These are phyloP conservation scores for Eragrostis nindensis DNA, from an alignment of 176 grass and related monocot species.

Conservation along the genomic window DNA sequence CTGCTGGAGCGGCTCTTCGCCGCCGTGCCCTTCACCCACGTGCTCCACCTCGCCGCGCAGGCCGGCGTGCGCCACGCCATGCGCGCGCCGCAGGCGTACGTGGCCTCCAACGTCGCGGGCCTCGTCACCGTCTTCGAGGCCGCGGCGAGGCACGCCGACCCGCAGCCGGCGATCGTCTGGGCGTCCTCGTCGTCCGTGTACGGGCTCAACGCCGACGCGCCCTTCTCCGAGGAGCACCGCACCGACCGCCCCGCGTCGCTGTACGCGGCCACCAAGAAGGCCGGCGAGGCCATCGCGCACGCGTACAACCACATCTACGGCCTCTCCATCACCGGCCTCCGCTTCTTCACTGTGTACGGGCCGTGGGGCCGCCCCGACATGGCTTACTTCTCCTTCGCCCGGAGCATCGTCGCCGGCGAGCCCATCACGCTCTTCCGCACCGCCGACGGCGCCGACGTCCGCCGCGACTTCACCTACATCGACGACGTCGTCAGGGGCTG, in stretches of 20 bases:
- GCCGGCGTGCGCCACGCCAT: constrained; percentile 91
- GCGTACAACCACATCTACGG: constrained; percentile 99
- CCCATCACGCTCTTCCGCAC: constrained; percentile 82
- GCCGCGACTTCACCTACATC: constrained; percentile 96
- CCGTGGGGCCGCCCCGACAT: constrained; percentile 99
- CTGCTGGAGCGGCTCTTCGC: constrained; percentile 64
- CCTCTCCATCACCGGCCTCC: constrained; percentile 89
- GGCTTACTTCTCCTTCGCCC: constrained; percentile 96
- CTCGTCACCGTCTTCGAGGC: constrained; percentile 79
- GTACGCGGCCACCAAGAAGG: constrained; percentile 98
- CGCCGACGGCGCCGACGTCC: too few species aligned
- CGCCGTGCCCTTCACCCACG: constrained; percentile 69
- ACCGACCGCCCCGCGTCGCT: constrained; percentile 87
- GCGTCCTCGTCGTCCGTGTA: constrained; percentile 96
- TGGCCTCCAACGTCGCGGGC: constrained; percentile 90
- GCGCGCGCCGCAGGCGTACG: constrained; percentile 80
- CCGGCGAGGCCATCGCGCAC: constrained; percentile 96
- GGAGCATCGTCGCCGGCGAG: constrained; percentile 71
- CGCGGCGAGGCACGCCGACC: constrained; percentile 72
- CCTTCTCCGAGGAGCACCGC: constrained; percentile 92
- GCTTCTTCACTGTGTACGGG: constrained; percentile 98
- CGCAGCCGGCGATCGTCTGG: constrained; percentile 94
- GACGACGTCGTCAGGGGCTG: constrained; percentile 86
- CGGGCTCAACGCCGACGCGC: constrained; percentile 75
- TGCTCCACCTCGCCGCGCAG: constrained; percentile 97